Base-by-base conservation (phyloP, 2,329 filamentous ascomycete species). In the Colletotrichum caudatum region DNA sequence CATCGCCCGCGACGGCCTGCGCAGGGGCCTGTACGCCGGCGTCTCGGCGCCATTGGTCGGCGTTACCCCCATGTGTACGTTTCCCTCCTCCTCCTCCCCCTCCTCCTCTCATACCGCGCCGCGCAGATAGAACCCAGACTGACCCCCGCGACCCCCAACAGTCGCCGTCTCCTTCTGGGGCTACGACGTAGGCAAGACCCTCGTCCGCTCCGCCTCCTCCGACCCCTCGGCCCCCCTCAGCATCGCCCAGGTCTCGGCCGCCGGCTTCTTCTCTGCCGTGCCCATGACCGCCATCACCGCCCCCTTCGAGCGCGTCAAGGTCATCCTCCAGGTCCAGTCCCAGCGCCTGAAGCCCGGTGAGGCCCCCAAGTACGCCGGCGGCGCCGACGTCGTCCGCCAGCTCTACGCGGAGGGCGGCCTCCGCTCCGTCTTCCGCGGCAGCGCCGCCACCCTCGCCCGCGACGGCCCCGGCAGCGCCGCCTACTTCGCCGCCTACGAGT, bases 231-330 rank as follows among this genome's bases (percentile, higher is more conserved):
- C 91, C 75, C 85, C 89, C 64, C 94, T 93, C 84, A 90, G 91
- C 71, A 94, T 98, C 78, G 92, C 87, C 54, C 96, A 99, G 82
- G 91, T 97, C 83, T 96, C 94, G 44, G 89, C 94, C 46, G 96
- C 96, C 18, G 96, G 96, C 74, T 98, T 98, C 90, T 97, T 99
- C 89, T 97, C 94, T 79, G 96, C 96, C 73, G 93, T 99, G 72
- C 96, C 96, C 78, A 97, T 97, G 94, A 99, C 96, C 5, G 84
- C 94, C 82, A 98, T 99, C 85, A 98, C 96, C n/a, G 96, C 96
- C 5, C 96, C 96, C 73, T 98, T 99, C 81, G 96, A 99, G 88
- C 95, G 96, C 78, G 94, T 99, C 77, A 99, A 99, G 84, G 95
- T 99, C 67, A 94, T 99, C 74, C 91, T 99, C 1, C 96, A 99